These are phyloP conservation scores for Ceratobasidium sp. DNA, from an alignment of 1,284 basidiomycete genomes.

Conservation along the genomic window DNA sequence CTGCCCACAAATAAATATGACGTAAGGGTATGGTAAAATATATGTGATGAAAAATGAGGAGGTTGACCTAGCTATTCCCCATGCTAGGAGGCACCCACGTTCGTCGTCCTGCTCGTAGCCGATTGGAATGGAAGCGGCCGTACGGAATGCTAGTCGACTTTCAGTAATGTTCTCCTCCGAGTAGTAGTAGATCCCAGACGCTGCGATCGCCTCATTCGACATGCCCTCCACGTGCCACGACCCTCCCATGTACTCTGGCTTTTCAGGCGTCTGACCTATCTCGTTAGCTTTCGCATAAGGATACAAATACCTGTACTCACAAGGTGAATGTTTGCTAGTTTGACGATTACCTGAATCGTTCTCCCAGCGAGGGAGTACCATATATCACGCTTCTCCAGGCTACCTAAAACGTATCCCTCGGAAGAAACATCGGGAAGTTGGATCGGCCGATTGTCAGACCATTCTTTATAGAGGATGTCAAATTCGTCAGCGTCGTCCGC, in stretches of 20 bases:
- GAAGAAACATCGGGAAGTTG: slow-evolving; percentile 44
- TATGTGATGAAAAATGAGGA: background rate
- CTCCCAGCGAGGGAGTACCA: slow-evolving; percentile 47
- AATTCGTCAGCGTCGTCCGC: background rate
- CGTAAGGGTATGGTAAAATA: background rate
- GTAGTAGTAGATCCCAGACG: too few relatives aligned
- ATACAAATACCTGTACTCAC: slow-evolving; percentile 8
- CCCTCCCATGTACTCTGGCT: slow-evolving; percentile 52
- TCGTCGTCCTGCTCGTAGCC: slow-evolving; percentile 23
- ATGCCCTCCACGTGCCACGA: background rate
- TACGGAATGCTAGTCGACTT: slow-evolving; percentile 30
- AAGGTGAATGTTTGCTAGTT: slow-evolving; percentile 61
- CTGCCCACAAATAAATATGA: background rate
- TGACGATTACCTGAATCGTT: slow-evolving; percentile 61
- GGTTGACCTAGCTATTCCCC: slow-evolving; percentile 25
- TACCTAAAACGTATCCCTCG: slow-evolving; percentile 37
- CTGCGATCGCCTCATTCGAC: too few relatives aligned
- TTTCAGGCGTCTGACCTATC: slow-evolving; percentile 57
- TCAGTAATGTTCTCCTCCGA: slow-evolving; percentile 41
- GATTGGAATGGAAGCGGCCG: background rate
- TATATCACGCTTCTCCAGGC: slow-evolving; percentile 43
- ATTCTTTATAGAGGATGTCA: slow-evolving; percentile 4
- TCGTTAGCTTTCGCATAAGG: background rate
- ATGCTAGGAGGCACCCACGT: background rate
- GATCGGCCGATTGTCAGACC: slow-evolving; percentile 35